Conservation (phyloP, 345 rosid genomes). For the Geranium rotundifolium region DNA sequence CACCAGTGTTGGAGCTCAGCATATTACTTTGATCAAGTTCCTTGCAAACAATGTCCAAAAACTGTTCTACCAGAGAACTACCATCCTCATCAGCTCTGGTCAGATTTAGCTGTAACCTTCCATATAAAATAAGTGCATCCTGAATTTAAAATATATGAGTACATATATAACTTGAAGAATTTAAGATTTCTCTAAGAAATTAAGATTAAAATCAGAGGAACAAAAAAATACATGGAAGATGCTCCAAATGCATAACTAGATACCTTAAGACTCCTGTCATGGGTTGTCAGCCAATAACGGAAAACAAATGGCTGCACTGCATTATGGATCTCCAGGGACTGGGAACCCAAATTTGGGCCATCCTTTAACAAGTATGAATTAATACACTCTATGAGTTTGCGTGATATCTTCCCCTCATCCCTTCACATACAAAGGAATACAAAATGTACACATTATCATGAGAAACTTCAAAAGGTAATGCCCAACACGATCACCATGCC, state of each 20-base stretch:
- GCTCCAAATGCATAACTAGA: conserved; percentile 5
- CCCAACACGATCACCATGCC: not conserved
- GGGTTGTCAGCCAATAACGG: conserved; percentile 62
- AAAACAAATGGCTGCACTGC: conserved; percentile 49
- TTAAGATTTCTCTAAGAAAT: not conserved
- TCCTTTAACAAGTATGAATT: conserved; percentile 66
- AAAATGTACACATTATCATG: conserved; percentile 7
- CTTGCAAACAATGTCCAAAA: conserved; percentile 63
- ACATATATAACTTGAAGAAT: not conserved
- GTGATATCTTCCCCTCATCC: conserved; percentile 87
- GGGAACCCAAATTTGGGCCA: conserved; percentile 80
- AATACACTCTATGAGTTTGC: conserved; percentile 81
- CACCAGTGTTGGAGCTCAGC: conserved; percentile 26
- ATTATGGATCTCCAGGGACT: conserved; percentile 54
- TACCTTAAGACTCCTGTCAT: conserved; percentile 73
- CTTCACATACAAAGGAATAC: conserved; percentile 26
- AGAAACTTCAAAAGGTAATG: conserved; percentile 3
- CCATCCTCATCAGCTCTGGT: conserved; percentile 44
- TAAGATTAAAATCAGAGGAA: conserved; percentile 1
- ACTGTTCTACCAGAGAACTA: conserved; percentile 57
- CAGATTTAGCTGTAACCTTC: conserved; percentile 63
- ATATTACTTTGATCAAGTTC: conserved; percentile 71
- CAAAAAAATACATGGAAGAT: conserved; percentile 4
- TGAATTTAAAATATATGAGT: conserved; percentile 21
- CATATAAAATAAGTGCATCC: conserved; percentile 69